Evolutionary conservation across 371 early-diverging fungal genomes (phyloP).

Genomic region (Lichtheimia hyalospora): DNA sequence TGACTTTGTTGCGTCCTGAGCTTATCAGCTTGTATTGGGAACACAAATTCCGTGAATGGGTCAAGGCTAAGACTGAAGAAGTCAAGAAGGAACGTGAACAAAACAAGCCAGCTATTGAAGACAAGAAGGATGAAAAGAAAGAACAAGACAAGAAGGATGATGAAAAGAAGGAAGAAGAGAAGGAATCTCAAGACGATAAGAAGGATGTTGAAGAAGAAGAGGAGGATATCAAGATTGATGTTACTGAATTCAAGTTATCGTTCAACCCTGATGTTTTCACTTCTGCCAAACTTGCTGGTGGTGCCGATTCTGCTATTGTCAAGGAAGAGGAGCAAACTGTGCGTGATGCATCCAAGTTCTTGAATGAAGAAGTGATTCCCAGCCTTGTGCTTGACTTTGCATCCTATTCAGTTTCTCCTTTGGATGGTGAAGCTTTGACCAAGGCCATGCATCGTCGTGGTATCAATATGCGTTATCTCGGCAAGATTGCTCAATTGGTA

Average conservation of each 20-base stretch:
- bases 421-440: constrained; percentile 82
- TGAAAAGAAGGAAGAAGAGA: constrained; percentile 44
- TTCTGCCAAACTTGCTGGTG: constrained; percentile 37
- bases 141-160: constrained; percentile 33
- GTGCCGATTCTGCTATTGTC: constrained; percentile 19
- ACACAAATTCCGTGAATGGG: constrained; percentile 68
- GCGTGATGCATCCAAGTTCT: constrained; percentile 77
- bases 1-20: constrained; percentile 87
- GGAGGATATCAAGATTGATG: constrained; percentile 55
- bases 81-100: constrained; percentile 57
- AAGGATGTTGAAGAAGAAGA: constrained; percentile 41
- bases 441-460: constrained; percentile 90
- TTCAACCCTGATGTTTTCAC: constrained; percentile 87
- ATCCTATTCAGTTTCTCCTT: constrained; percentile 70
- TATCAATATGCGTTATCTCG: constrained; percentile 96
- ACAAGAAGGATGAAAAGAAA: constrained; percentile 23
- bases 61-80: constrained; percentile 57
- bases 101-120: constrained; percentile 34
- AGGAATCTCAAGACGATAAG: constrained; percentile 32
- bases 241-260: constrained; percentile 67
- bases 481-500: constrained; percentile 66
- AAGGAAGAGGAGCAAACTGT: constrained; percentile 56
- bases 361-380: constrained; percentile 70
- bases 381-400: constrained; percentile 77
- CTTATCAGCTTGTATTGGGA: constrained; percentile 86